Base-by-base conservation (phyloP, 2,329 filamentous ascomycete species). In the Colletotrichum shisoi region DNA sequence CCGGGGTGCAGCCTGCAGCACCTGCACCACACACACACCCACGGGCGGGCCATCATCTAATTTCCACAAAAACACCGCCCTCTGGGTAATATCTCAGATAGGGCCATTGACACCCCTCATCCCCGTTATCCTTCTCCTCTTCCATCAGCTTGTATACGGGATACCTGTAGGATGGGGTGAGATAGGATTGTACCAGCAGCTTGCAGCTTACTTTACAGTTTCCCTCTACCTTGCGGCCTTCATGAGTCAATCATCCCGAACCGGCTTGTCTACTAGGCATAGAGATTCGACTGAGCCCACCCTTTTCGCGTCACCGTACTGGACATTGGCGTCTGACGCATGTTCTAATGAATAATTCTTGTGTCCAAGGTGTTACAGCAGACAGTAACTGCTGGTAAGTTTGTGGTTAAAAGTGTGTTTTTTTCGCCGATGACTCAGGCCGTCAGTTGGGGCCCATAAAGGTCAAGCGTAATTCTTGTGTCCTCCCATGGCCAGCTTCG, bases 21-120 rank as follows among this genome's bases (percentile, higher is more conserved):
- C 11, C 31, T 59, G 52, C 24, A 27, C 24, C 24, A 27, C 24
- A 27, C 24, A 27, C 24, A 27, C 24, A 5, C 24, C 24, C 5
- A 27, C 24, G 24, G 24, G 24, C 27, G 27, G 27, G 12, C 40
- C 42, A 48, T 48, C 37, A 60, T 51, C 27, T 54, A 64, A 68
- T 68, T 68, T 68, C 65, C 65, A 68, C 65, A 68, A n/a, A 53
- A 19, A 59, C 48, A 59, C 44, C 44, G 40, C 53, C 60, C 34
- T 46, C 45, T 57, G 34, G 21, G 15, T 49, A 24, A 21, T 49
- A 24, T 45, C 12, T 44, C 61, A 45, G 39, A 31, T 45, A 37
- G 27, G 21, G 60, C 49, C 60, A 52, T 65, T 68, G 54, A 46
- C 48, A 64, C 31, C 40, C 46, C 40, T 49, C 7, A 7, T 31